These are phyloP conservation scores for Neopestalotiopsis clavispora DNA, from an alignment of 2,329 filamentous ascomycete genomes.

Conservation along the genomic window DNA sequence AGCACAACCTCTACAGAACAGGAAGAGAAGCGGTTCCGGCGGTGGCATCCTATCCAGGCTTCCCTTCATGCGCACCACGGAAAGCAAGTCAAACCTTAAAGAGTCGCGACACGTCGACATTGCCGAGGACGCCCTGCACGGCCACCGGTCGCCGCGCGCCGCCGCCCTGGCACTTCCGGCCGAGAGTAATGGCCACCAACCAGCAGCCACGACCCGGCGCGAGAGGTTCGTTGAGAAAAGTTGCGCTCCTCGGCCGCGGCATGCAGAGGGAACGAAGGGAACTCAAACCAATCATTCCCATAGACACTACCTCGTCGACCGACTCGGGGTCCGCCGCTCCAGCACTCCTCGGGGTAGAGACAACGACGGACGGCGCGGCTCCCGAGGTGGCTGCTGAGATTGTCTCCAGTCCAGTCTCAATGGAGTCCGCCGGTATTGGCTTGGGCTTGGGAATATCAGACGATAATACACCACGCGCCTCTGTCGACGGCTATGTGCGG, in stretches of 20 bases:
- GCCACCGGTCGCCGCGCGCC: constrained; percentile 30
- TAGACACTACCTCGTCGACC: constrained; percentile 40
- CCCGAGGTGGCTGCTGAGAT: neutral
- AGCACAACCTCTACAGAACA: constrained; percentile 34
- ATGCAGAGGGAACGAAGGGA: constrained; percentile 65
- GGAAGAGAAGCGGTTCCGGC: constrained; percentile 59
- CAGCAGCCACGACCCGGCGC: constrained; percentile 63
- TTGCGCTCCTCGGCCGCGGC: constrained; percentile 79
- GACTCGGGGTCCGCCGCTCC: constrained; percentile 24
- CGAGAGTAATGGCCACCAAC: constrained; percentile 37
- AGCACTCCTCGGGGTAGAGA: constrained; percentile 19
- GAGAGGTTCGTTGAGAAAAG: constrained; percentile 86
- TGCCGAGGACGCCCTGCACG: constrained; percentile 25
- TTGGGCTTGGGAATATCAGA: constrained; percentile 56
- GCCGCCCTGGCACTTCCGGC: constrained; percentile 42
- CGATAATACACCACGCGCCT: constrained; percentile 50
- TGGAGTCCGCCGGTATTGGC: constrained; percentile 38
- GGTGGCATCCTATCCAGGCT: constrained; percentile 72
- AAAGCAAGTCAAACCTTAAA: constrained; percentile 33
- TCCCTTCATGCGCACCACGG: constrained; percentile 64
- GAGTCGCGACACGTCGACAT: constrained; percentile 31
- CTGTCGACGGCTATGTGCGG: constrained; percentile 50
- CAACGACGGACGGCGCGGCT: neutral
- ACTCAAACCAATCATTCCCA: constrained; percentile 48
- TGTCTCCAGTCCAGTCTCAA: constrained; percentile 3